phyloP scores from a whole-genome alignment of 768 basidiomycete species.

The Candolleomyces efflorescens region DNA sequence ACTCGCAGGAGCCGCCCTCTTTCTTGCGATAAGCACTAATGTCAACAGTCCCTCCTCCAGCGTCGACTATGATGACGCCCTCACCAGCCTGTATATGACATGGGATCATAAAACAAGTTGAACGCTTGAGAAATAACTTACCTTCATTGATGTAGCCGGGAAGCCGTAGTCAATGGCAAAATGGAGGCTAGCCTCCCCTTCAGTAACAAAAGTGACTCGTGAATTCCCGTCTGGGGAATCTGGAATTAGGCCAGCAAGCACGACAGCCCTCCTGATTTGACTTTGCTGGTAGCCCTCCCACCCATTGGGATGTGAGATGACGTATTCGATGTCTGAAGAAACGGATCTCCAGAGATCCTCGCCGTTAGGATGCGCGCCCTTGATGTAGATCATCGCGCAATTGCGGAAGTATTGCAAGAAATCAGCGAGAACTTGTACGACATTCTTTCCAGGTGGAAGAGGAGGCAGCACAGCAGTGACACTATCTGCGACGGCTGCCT shows the following conservation, averaged over 20 bases:
- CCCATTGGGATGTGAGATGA: conserved; percentile 57
- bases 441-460: conserved; percentile 37
- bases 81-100: conserved; percentile 39
- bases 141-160: conserved; percentile 27
- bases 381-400: conserved; percentile 41
- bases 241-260: conserved; percentile 44
- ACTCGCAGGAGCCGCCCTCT: conserved; percentile 15
- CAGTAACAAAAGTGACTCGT: conserved; percentile 48
- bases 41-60: conserved; percentile 59
- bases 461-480: conserved; percentile 19
- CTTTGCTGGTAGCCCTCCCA: conserved; percentile 55
- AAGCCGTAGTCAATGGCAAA: conserved; percentile 45
- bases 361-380: conserved; percentile 39
- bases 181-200: conserved; percentile 57
- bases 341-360: conserved; percentile 38
- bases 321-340: conserved; percentile 37
- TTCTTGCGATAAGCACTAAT: conserved; percentile 42
- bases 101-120: neutral
- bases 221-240: conserved; percentile 28
- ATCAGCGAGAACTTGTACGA: conserved; percentile 41
- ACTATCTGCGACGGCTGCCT: neutral
- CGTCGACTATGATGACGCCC: conserved; percentile 50
- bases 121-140: conserved; percentile 5
- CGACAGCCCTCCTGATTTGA: conserved; percentile 46
- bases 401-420: conserved; percentile 43